These are phyloP conservation scores for Kwoniella dejecticola DNA, from an alignment of 768 basidiomycete genomes.

Conservation along the genomic window DNA sequence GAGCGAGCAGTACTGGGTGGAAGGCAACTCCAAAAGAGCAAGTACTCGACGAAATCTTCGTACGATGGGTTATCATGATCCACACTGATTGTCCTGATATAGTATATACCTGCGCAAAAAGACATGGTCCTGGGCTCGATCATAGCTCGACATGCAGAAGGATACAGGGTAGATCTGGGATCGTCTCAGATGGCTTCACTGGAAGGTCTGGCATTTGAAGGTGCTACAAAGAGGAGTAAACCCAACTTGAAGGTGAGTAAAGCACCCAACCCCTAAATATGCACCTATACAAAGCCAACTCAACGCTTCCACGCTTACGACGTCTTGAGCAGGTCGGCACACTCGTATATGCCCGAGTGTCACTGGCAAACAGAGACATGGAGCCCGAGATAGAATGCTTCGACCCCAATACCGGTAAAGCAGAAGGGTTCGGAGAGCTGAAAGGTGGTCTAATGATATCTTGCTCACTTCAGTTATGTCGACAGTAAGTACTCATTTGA, in stretches of 20 bases:
- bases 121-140: slow-evolving; percentile 87
- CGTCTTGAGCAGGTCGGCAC: slow-evolving; percentile 70
- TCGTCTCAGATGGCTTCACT: slow-evolving; percentile 79
- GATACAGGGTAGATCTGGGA: slow-evolving; percentile 92
- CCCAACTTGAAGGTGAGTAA: slow-evolving; percentile 80
- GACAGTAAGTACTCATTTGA: slow-evolving; percentile 78
- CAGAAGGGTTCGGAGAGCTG: slow-evolving; percentile 90
- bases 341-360: slow-evolving; percentile 86
- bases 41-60: slow-evolving; percentile 52
- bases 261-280: background rate
- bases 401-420: slow-evolving; percentile 85
- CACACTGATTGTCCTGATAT: slow-evolving; percentile 6
- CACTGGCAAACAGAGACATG: slow-evolving; percentile 94
- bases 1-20: slow-evolving; percentile 83
- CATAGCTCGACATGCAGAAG: slow-evolving; percentile 76
- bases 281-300: no score
- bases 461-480: slow-evolving; percentile 80
- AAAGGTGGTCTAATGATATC: slow-evolving; percentile 81
- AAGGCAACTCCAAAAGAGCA: slow-evolving; percentile 80
- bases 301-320: background rate
- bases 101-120: slow-evolving; percentile 90
- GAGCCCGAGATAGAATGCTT: slow-evolving; percentile 97
- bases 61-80: slow-evolving; percentile 14
- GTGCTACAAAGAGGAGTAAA: slow-evolving; percentile 89
- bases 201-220: slow-evolving; percentile 91